A percentile compares a stretch with the other conserved stretches of the same genome.
These are phyloP conservation scores for Ascochyta viciae-villosae DNA, from an alignment of 2,329 filamentous ascomycete genomes.

Conservation along the genomic window DNA sequence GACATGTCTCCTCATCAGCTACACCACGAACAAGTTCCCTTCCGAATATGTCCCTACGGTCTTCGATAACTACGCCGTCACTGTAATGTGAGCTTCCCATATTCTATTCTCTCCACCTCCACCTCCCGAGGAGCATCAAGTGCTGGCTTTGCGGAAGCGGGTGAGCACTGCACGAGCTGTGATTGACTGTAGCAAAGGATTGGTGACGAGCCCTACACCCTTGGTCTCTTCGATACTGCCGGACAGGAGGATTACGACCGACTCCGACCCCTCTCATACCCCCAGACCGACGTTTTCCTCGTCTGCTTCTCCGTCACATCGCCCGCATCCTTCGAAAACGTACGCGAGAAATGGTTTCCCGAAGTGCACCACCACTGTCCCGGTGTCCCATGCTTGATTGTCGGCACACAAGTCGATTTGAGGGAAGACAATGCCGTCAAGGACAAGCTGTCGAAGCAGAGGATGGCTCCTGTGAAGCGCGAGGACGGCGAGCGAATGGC, in stretches of 20 bases:
- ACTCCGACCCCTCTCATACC: conserved; percentile 93
- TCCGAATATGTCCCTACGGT: conserved; percentile 99
- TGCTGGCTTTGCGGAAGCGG: background rate
- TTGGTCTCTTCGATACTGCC: conserved; percentile 97
- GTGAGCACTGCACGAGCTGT: conserved; percentile 7
- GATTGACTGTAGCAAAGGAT: conserved; percentile 70
- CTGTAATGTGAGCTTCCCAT: conserved; percentile 82
- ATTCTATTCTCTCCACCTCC: conserved; percentile 5
- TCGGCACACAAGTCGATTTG: conserved; percentile 96
- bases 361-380: conserved; percentile 99
- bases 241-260: conserved; percentile 99
- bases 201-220: conserved; percentile 96
- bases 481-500: conserved; percentile 97
- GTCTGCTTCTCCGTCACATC: conserved; percentile 99
- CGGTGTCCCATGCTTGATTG: conserved; percentile 95
- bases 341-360: conserved; percentile 98
- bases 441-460: conserved; percentile 93
- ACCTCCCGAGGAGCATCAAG: background rate
- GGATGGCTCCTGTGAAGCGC: conserved; percentile 90
- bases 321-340: conserved; percentile 98
- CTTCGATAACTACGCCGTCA: conserved; percentile 99
- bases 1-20: conserved; percentile 98
- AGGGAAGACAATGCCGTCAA: conserved; percentile 85
- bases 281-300: conserved; percentile 97
- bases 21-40: conserved; percentile 99